phyloP scores from a whole-genome alignment of 306 rosid species.

The Astragalus membranaceus region DNA sequence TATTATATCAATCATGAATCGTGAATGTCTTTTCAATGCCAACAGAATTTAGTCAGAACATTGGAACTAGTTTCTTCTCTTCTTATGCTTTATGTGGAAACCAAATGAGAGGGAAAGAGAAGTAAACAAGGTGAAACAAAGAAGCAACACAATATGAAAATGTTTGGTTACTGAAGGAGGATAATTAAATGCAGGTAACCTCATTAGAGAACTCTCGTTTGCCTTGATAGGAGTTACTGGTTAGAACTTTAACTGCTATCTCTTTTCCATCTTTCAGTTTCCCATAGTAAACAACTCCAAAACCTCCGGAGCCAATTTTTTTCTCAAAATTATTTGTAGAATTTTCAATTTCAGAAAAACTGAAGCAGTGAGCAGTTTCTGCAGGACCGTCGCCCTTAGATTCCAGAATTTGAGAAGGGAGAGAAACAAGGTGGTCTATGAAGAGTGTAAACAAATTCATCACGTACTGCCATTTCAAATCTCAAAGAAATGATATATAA shows the following conservation, averaged over 20 bases:
- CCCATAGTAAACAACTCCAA: slow-evolving; percentile 89
- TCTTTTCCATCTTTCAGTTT: slow-evolving; percentile 67
- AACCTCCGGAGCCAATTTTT: slow-evolving; percentile 91
- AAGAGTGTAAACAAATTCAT: slow-evolving; percentile 22
- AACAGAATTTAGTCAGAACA: background rate
- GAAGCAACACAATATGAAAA: background rate
- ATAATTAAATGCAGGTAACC: slow-evolving; percentile 44
- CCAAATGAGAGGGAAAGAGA: background rate
- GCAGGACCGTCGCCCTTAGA: slow-evolving; percentile 47
- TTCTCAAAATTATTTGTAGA: slow-evolving; percentile 74
- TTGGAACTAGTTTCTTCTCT: background rate
- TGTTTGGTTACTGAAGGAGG: background rate
- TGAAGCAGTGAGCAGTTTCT: slow-evolving; percentile 80
- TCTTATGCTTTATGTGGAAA: background rate
- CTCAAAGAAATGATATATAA: background rate
- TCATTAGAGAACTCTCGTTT: slow-evolving; percentile 92
- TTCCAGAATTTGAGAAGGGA: slow-evolving; percentile 38
- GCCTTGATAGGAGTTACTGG: slow-evolving; percentile 83
- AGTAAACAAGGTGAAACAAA: background rate
- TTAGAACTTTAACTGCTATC: slow-evolving; percentile 89
- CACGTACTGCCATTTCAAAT: slow-evolving; percentile 20
- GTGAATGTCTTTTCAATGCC: too few relatives aligned
- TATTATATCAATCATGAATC: too few relatives aligned
- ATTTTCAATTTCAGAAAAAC: slow-evolving; percentile 55
- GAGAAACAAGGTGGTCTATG: slow-evolving; percentile 38